Conservation (phyloP, 495 filamentous ascomycete species). For the Geoglossum glabrum region DNA sequence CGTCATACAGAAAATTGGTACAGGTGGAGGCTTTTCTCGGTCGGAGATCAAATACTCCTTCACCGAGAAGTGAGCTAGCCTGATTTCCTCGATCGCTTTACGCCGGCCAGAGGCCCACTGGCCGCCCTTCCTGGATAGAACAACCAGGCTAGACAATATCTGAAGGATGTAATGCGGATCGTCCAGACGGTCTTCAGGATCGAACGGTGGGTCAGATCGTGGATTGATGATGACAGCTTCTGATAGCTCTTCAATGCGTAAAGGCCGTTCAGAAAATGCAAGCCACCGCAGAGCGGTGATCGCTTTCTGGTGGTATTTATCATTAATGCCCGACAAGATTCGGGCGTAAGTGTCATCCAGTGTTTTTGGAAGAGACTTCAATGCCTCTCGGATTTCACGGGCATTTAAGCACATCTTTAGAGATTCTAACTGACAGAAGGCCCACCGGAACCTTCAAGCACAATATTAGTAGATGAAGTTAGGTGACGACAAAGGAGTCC, state of each 20-base stretch:
- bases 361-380: constrained; percentile 7
- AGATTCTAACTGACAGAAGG: constrained; percentile 10
- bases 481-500: neutral
- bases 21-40: constrained; percentile 2
- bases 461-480: neutral
- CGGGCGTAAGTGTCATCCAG: constrained; percentile 14
- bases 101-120: neutral
- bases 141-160: constrained; percentile 10
- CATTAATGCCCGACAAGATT: constrained; percentile 9
- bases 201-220: neutral
- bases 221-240: constrained; percentile 8
- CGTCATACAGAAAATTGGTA: constrained; percentile 5
- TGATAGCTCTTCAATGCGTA: constrained; percentile 6
- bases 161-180: constrained; percentile 4
- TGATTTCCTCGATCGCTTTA: neutral
- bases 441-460: constrained; percentile 12
- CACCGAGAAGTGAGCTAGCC: constrained; percentile 13
- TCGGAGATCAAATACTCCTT: constrained; percentile 12
- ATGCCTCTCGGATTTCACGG: constrained; percentile 2
- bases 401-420: constrained; percentile 5
- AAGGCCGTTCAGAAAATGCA: constrained; percentile 8
- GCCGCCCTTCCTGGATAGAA: neutral
- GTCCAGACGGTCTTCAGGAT: constrained; percentile 2
- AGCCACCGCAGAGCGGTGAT: constrained; percentile 10
- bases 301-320: constrained; percentile 4